Percentiles rank a stretch among this genome's conserved stretches.
These are phyloP conservation scores for Botryotinia globosa DNA, from an alignment of 2,329 filamentous ascomycete genomes.

Conservation along the genomic window DNA sequence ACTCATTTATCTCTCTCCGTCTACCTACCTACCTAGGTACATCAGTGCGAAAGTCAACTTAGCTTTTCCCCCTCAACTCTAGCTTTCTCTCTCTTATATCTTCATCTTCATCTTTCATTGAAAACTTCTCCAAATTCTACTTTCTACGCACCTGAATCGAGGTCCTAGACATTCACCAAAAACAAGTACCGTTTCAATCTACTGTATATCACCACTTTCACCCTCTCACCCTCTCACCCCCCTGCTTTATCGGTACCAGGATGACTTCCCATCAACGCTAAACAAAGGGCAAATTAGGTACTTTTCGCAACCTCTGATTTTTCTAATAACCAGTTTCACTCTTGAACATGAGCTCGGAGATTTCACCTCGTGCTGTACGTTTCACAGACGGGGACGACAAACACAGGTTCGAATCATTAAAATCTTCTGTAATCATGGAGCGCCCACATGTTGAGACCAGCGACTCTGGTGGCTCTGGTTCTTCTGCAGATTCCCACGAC, in stretches of 20 bases:
- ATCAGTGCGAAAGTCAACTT: not conserved
- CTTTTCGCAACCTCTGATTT: constrained; percentile 19
- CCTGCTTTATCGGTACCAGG: constrained; percentile 14
- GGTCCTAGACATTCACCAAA: not conserved
- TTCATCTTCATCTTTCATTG: not conserved
- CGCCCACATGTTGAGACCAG: constrained; percentile 36
- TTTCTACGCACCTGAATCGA: not conserved
- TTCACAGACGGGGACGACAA: constrained; percentile 53
- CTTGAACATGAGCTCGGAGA: constrained; percentile 42
- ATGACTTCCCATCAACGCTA: constrained; percentile 23
- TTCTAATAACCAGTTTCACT: constrained; percentile 1
- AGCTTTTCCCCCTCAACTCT: not conserved
- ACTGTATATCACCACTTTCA: constrained; percentile 1
- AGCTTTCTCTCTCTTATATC: not conserved
- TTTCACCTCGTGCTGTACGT: constrained; percentile 55
- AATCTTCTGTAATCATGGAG: constrained; percentile 38
- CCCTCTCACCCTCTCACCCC: not conserved
- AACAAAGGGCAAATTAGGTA: constrained; percentile 20
- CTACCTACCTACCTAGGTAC: not conserved
- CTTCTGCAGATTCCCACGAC: constrained; percentile 29
- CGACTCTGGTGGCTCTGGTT: constrained; percentile 46
- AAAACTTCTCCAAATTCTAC: not conserved
- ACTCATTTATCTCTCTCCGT: not conserved
- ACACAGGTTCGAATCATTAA: constrained; percentile 45
- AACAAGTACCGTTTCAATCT: not conserved